Conservation (phyloP, 805 yeast genomes). For the Metschnikowia peoriensis region DNA sequence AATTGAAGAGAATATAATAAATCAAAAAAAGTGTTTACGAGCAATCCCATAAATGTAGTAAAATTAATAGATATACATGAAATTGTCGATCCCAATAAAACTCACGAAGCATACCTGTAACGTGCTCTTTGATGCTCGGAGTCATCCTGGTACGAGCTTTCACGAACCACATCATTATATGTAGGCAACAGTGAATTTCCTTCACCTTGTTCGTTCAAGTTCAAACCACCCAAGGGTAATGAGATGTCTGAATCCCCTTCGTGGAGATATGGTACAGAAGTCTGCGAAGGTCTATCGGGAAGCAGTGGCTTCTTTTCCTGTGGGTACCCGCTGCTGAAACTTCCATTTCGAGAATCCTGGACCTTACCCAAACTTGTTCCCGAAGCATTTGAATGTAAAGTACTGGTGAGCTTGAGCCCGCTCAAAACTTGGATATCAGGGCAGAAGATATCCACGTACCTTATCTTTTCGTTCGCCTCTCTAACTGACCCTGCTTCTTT, state of each 20-base stretch:
- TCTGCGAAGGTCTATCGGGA: not conserved
- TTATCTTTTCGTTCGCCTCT: slow-evolving; percentile 23
- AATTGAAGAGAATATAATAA: not conserved
- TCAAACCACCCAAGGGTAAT: not conserved
- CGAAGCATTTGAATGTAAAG: slow-evolving; percentile 26
- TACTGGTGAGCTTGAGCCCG: slow-evolving; percentile 23
- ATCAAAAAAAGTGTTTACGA: not conserved
- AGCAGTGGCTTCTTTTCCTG: slow-evolving; percentile 57
- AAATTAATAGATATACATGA: too few relatives aligned
- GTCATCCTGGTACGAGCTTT: slow-evolving; percentile 28
- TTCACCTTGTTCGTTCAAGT: not conserved
- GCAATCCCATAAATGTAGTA: not conserved
- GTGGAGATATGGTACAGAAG: not conserved
- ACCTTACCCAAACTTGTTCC: slow-evolving; percentile 19
- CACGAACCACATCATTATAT: slow-evolving; percentile 37
- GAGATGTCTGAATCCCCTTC: not conserved
- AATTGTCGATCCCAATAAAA: not conserved
- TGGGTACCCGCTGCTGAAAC: slow-evolving; percentile 34
- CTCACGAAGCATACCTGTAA: slow-evolving; percentile 23
- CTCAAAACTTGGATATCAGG: slow-evolving; percentile 34
- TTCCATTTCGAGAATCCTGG: not conserved
- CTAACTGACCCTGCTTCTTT: slow-evolving; percentile 14
- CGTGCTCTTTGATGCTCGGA: slow-evolving; percentile 34
- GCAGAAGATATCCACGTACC: slow-evolving; percentile 30
- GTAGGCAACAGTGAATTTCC: slow-evolving; percentile 24